Conservation (phyloP, 1,284 basidiomycete genomes). For the Apiotrichum gamsii region DNA sequence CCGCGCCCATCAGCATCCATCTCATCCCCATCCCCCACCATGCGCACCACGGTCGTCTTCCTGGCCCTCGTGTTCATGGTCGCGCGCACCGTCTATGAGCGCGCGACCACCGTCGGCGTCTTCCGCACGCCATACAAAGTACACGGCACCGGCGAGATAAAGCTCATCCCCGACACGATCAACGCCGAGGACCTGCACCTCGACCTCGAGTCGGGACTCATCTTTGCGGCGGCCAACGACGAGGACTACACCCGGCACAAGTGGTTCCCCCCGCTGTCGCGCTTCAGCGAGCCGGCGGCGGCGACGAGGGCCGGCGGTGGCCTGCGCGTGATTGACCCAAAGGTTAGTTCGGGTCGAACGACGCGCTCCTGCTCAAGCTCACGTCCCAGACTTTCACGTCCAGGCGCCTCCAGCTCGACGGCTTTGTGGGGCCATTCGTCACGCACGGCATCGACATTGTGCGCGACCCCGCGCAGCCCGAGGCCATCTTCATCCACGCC, state of each 20-base stretch:
- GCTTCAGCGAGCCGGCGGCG: slow-evolving; percentile 12
- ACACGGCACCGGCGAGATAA: slow-evolving; percentile 1
- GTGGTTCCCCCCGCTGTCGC: slow-evolving; percentile 30
- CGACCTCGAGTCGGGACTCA: slow-evolving; percentile 2
- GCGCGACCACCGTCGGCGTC: slow-evolving; percentile 7
- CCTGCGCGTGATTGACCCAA: slow-evolving; percentile 25
- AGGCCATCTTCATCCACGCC: slow-evolving; percentile 29
- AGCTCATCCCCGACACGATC: slow-evolving; percentile 8
- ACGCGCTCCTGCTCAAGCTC: neutral
- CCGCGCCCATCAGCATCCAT: no score
- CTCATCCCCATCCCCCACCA: neutral
- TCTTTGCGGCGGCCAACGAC: slow-evolving; percentile 12
- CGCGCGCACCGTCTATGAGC: slow-evolving; percentile 8
- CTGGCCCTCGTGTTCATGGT: slow-evolving; percentile 3
- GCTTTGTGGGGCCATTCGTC: slow-evolving; percentile 21
- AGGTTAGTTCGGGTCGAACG: slow-evolving; percentile 14
- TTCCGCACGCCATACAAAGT: slow-evolving; percentile 1
- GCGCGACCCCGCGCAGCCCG: slow-evolving; percentile 14
- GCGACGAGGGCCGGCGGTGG: slow-evolving; percentile 10
- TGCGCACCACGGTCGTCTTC: slow-evolving; percentile 2
- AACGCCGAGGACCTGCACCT: slow-evolving; percentile 18
- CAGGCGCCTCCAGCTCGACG: slow-evolving; percentile 13
- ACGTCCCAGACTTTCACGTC: slow-evolving; percentile 22
- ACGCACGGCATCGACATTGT: slow-evolving; percentile 37
- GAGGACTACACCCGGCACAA: slow-evolving; percentile 20